A percentile compares a stretch with the other conserved stretches of the same genome.
phyloP scores from a whole-genome alignment of 2,329 filamentous ascomycete genomes.

The Colletotrichum camelliae region DNA sequence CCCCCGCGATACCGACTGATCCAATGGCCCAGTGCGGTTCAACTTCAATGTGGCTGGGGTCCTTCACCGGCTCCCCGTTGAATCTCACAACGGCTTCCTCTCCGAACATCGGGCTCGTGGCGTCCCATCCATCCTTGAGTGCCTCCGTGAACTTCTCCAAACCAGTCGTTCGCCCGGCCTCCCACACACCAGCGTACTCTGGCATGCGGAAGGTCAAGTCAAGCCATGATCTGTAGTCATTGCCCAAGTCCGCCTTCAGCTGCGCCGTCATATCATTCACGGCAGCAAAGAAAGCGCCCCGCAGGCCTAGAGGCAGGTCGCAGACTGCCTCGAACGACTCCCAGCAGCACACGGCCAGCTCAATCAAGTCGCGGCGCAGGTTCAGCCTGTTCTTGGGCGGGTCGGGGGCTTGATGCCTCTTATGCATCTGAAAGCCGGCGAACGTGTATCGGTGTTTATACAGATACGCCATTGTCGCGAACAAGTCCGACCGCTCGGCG shows the following conservation, averaged over 20 bases:
- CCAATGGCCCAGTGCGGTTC: neutral
- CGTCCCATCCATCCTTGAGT: neutral
- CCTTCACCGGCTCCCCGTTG: neutral
- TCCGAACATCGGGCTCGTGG: neutral
- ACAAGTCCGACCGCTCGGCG: neutral
- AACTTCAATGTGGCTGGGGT: neutral
- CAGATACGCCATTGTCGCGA: neutral
- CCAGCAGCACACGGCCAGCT: neutral
- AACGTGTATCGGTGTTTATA: neutral
- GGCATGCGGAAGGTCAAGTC: slow-evolving; percentile 6
- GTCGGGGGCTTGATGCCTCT: neutral
- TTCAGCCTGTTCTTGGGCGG: neutral
- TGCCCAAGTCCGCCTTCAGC: neutral
- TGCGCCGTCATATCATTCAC: neutral
- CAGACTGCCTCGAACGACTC: neutral
- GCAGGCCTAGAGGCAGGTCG: neutral
- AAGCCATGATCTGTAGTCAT: neutral
- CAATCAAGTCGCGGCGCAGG: neutral
- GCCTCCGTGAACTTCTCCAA: neutral
- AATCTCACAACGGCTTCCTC: neutral
- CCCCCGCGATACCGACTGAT: neutral
- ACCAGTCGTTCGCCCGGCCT: neutral
- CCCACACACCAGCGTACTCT: neutral
- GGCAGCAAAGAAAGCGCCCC: neutral
- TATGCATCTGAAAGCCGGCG: neutral